These are phyloP conservation scores for Lactarius tabidus DNA, from an alignment of 768 basidiomycete species.

Conservation along the genomic window DNA sequence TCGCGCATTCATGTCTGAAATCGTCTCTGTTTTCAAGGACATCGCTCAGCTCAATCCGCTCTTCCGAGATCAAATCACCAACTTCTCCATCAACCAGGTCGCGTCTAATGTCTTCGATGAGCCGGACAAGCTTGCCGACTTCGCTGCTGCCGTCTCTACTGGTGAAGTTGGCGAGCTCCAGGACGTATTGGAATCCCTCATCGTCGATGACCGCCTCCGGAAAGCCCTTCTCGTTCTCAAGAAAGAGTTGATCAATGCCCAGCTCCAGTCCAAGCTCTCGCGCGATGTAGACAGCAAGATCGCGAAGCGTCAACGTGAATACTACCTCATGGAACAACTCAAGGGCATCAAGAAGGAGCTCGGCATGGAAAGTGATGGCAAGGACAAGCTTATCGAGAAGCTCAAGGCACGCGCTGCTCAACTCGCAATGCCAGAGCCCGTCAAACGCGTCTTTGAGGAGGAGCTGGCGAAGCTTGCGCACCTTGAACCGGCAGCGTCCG, in stretches of 20 bases:
- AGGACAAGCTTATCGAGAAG: constrained; percentile 91
- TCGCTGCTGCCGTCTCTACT: constrained; percentile 91
- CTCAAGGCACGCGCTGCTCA: constrained; percentile 79
- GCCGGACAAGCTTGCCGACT: constrained; percentile 95
- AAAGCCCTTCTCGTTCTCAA: constrained; percentile 91
- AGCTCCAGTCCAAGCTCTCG: constrained; percentile 88
- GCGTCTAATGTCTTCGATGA: constrained; percentile 95
- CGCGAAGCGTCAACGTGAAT: constrained; percentile 89
- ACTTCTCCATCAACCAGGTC: constrained; percentile 90
- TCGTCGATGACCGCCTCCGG: constrained; percentile 83
- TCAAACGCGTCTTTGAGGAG: constrained; percentile 94
- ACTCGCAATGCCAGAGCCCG: constrained; percentile 85
- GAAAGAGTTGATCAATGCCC: constrained; percentile 97
- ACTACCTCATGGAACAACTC: constrained; percentile 95
- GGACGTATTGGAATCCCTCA: constrained; percentile 83
- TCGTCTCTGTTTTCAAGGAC: constrained; percentile 97
- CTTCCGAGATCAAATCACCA: constrained; percentile 97
- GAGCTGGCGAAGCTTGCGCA: constrained; percentile 87
- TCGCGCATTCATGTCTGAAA: constrained; percentile 93
- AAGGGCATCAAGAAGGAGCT: constrained; percentile 96
- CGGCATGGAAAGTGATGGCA: constrained; percentile 92
- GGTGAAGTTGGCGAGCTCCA: constrained; percentile 93
- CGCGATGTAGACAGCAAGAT: constrained; percentile 94
- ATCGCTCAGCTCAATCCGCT: constrained; percentile 95
- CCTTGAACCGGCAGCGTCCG: constrained; percentile 86